These are phyloP conservation scores for Panellus pusillus DNA, from an alignment of 768 basidiomycete genomes.

Conservation along the genomic window DNA sequence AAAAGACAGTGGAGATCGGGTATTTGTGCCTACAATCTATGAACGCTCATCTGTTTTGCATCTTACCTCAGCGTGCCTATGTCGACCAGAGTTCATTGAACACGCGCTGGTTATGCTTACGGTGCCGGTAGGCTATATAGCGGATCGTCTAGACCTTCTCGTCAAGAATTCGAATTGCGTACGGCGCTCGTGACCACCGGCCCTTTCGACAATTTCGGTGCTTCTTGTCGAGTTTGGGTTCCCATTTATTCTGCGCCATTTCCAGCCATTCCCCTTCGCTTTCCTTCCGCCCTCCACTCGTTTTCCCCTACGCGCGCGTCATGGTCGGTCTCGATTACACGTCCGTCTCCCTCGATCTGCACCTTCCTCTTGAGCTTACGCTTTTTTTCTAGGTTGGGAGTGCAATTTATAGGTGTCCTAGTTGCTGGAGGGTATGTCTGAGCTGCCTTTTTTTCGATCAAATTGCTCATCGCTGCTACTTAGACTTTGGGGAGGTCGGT, in stretches of 20 bases:
- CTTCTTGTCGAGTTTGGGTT: background rate
- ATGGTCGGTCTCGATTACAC: conserved; percentile 30
- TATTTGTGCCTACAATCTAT: background rate
- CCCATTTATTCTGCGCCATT: conserved; percentile 12
- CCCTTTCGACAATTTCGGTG: conserved; percentile 6
- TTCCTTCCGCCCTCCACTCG: conserved; percentile 12
- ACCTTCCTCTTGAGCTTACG: background rate
- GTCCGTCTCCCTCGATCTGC: conserved; percentile 26
- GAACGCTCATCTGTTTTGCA: background rate
- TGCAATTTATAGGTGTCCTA: conserved; percentile 50
- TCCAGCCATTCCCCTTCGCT: background rate
- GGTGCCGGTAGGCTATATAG: conserved; percentile 13
- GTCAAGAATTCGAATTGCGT: background rate
- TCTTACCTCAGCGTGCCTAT: conserved; percentile 13
- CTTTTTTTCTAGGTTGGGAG: conserved; percentile 41
- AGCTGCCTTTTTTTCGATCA: background rate
- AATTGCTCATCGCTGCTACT: background rate
- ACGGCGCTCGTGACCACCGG: background rate
- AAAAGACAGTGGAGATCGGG: background rate
- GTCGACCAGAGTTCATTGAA: conserved; percentile 6
- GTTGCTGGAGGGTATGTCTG: conserved; percentile 48
- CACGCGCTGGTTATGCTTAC: conserved; percentile 2
- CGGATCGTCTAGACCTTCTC: conserved; percentile 14
- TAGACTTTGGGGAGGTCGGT: conserved; percentile 54
- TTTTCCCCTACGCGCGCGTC: conserved; percentile 19